Conservation (phyloP, 2,329 filamentous ascomycete species). For the Fusarium sp. region DNA sequence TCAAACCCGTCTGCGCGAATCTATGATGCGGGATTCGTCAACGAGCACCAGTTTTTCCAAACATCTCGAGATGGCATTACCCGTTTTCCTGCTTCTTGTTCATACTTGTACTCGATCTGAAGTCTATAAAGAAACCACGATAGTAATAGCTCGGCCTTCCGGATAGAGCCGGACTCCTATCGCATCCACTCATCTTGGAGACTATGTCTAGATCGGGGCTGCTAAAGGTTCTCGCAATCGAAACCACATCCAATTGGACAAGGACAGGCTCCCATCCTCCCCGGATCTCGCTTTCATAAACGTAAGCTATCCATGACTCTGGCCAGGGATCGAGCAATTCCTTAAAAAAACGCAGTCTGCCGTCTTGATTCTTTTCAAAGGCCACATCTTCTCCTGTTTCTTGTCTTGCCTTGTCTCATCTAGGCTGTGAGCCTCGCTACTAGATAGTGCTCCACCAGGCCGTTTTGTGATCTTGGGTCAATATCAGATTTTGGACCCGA, state of each 20-base stretch:
- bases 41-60: not conserved
- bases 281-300: conserved; percentile 43
- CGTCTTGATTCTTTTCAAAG: conserved; percentile 2
- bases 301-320: conserved; percentile 42
- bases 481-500: conserved; percentile 9
- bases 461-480: not conserved
- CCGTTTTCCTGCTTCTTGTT: not conserved
- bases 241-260: conserved; percentile 41
- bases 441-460: not conserved
- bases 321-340: conserved; percentile 20
- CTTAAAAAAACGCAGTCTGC: conserved; percentile 31
- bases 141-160: conserved; percentile 33
- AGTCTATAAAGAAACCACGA: conserved; percentile 8
- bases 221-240: conserved; percentile 42
- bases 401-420: not conserved
- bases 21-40: not conserved
- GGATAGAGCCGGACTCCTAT: conserved; percentile 37
- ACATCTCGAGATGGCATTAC: not conserved
- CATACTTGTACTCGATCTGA: not conserved
- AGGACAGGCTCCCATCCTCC: conserved; percentile 28
- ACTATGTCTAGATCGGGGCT: conserved; percentile 45
- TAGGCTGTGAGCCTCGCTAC: not conserved
- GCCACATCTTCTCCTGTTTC: not conserved
- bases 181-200: conserved; percentile 42
- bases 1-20: conserved; percentile 7